phyloP scores from a whole-genome alignment of 2,329 filamentous ascomycete genomes.

The Rutstroemia sydowiana region DNA sequence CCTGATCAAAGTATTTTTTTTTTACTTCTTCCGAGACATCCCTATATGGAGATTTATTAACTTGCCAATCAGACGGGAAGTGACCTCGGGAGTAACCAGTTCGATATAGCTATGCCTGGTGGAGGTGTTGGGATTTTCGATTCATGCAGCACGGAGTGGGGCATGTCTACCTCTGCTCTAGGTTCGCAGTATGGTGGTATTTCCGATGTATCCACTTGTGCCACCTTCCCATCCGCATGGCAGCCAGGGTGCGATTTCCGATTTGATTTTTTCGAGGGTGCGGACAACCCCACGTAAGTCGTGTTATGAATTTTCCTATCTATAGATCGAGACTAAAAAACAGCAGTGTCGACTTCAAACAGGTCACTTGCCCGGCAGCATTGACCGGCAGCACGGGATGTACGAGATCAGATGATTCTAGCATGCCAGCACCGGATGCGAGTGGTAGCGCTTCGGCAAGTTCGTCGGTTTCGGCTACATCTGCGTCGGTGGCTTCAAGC shows the following conservation, averaged over 20 bases:
- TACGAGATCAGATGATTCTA: slow-evolving; percentile 20
- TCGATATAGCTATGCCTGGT: slow-evolving; percentile 48
- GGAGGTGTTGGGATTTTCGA: slow-evolving; percentile 50
- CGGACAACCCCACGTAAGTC: slow-evolving; percentile 42
- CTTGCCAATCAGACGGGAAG: too few relatives aligned
- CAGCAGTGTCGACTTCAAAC: slow-evolving; percentile 38
- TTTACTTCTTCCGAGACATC: too few relatives aligned
- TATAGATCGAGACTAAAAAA: too few relatives aligned
- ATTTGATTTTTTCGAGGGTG: slow-evolving; percentile 45
- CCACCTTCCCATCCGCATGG: slow-evolving; percentile 36
- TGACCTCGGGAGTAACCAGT: slow-evolving; percentile 50
- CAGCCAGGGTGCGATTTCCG: slow-evolving; percentile 44
- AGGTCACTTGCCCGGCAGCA: slow-evolving; percentile 41
- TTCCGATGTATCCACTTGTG: slow-evolving; percentile 35
- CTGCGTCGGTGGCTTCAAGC: background rate
- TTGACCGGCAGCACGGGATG: slow-evolving; percentile 39
- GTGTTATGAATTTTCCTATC: too few relatives aligned
- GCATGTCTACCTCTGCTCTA: slow-evolving; percentile 34
- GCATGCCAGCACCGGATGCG: slow-evolving; percentile 4
- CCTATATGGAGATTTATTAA: too few relatives aligned
- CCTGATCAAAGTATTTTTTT: too few relatives aligned
- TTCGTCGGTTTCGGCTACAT: background rate
- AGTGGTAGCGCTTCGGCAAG: background rate
- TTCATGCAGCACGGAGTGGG: slow-evolving; percentile 43
- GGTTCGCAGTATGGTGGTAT: slow-evolving; percentile 43